Percentiles rank a stretch among this genome's conserved stretches.
Evolutionary conservation across 306 rosid species (phyloP).

Genomic region (Prunus davidiana): DNA sequence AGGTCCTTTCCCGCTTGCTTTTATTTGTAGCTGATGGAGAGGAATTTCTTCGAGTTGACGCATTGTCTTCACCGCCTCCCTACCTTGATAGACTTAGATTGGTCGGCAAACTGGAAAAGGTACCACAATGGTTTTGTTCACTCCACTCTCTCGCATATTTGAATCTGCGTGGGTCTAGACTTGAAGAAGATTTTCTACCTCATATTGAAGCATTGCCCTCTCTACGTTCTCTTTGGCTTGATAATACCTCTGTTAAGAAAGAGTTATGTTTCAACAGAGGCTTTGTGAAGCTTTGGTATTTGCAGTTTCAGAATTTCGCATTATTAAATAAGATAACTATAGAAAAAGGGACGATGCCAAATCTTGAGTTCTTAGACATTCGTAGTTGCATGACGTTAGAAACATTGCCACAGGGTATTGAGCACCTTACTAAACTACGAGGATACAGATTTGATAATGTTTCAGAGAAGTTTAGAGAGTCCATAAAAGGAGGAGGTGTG

Average conservation of each 20-base stretch:
- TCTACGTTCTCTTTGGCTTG: neutral
- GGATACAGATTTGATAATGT: neutral
- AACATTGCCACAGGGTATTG: slow-evolving; percentile 9
- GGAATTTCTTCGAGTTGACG: neutral
- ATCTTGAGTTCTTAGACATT: neutral
- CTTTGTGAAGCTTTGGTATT: neutral
- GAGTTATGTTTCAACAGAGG: neutral
- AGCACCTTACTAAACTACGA: neutral
- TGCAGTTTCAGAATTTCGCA: neutral
- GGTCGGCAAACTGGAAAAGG: neutral
- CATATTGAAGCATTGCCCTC: neutral
- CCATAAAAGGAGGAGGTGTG: neutral
- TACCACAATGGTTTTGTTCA: neutral
- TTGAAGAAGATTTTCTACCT: neutral
- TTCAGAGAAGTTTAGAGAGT: neutral
- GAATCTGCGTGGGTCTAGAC: neutral
- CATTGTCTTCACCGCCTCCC: slow-evolving; percentile 14
- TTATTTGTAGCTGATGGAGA: neutral
- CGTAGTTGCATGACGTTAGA: too few species aligned
- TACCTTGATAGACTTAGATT: neutral
- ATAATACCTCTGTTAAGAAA: neutral
- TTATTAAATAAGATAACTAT: neutral
- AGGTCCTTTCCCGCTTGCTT: neutral
- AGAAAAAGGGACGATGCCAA: neutral
- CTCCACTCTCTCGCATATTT: neutral